Percentiles rank a stretch among this genome's conserved stretches.
Evolutionary conservation across 1,139 yeast species (phyloP).

Genomic region (Geotrichum fermentans): DNA sequence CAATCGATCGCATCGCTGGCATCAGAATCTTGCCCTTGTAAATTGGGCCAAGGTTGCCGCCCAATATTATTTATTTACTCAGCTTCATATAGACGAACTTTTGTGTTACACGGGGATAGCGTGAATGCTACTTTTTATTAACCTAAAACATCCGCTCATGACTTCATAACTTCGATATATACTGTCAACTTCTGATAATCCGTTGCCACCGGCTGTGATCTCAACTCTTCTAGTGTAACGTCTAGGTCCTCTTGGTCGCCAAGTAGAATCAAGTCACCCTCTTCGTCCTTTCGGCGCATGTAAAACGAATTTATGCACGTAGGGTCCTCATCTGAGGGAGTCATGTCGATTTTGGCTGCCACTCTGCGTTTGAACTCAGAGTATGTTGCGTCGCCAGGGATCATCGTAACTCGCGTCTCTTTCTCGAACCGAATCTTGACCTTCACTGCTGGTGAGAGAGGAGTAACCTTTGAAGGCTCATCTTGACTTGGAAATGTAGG

Average conservation of each 20-base stretch:
- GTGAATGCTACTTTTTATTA: too few relatives aligned
- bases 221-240: constrained; percentile 4
- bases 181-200: neutral
- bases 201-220: neutral
- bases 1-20: constrained; percentile 16
- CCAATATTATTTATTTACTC: neutral
- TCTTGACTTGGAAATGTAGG: neutral
- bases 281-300: constrained; percentile 9
- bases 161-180: neutral
- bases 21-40: constrained; percentile 17
- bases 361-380: neutral
- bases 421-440: neutral
- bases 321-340: neutral
- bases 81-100: neutral
- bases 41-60: neutral
- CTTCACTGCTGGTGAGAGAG: neutral
- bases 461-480: neutral
- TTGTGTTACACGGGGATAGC: neutral
- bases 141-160: neutral
- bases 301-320: neutral
- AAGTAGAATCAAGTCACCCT: constrained; percentile 11
- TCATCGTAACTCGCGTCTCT: neutral
- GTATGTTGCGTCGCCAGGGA: neutral
- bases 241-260: constrained; percentile 15
- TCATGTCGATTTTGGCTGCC: neutral